phyloP scores from a whole-genome alignment of 352 stramenopile species.

The Phytophthora gonapodyides region DNA sequence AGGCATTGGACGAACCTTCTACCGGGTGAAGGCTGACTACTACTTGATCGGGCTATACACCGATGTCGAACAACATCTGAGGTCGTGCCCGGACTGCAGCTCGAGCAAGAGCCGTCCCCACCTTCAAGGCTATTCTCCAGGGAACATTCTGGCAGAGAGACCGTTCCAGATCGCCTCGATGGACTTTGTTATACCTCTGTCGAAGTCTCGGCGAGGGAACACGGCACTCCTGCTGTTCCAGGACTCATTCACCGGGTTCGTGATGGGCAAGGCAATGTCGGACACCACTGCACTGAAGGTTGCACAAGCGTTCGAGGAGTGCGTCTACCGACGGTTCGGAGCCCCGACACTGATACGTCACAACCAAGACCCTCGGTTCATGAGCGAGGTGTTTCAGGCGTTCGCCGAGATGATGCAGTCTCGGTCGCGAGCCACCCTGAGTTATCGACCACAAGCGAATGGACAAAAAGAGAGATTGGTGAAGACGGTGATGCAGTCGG shows the following conservation, averaged over 20 bases:
- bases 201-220: not conserved
- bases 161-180: conserved; percentile 3
- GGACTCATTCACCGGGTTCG: conserved; percentile 2
- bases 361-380: too few species aligned
- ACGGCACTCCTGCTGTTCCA: not conserved
- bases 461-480: too few species aligned
- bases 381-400: too few species aligned
- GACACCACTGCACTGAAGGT: conserved; percentile 3
- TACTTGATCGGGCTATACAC: conserved; percentile 8
- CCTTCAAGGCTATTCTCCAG: conserved; percentile 1
- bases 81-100: conserved; percentile 1
- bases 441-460: too few species aligned
- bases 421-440: too few species aligned
- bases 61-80: conserved; percentile 2
- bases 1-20: conserved; percentile 9
- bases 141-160: conserved; percentile 3
- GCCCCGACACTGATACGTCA: too few species aligned
- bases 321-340: too few species aligned
- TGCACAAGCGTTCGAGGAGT: not conserved
- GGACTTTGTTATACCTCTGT: not conserved
- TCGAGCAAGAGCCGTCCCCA: conserved; percentile 6
- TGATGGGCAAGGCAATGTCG: conserved; percentile 5
- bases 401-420: too few species aligned
- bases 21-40: conserved; percentile 1
- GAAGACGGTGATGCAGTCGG: too few species aligned